phyloP scores from a whole-genome alignment of 169 alveolate genomes.

The Theileria luwenshuni region DNA sequence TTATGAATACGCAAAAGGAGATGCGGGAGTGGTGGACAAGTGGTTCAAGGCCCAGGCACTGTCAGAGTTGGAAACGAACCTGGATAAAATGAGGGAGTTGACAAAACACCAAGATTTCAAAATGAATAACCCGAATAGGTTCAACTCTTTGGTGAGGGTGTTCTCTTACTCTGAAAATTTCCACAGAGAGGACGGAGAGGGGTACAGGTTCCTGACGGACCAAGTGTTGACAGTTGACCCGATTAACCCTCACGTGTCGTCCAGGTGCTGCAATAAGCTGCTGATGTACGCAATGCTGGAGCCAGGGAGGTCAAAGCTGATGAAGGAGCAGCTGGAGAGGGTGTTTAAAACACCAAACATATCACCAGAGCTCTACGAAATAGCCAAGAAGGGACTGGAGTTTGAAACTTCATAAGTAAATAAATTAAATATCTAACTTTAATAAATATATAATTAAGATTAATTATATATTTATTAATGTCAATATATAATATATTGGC shows the following conservation, averaged over 20 bases:
- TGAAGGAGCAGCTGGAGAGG: conserved; percentile 69
- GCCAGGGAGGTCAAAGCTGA: conserved; percentile 61
- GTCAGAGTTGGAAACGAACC: conserved; percentile 65
- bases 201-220: conserved; percentile 82
- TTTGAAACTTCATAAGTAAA: not conserved
- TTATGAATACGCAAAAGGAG: conserved; percentile 61
- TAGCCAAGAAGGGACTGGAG: conserved; percentile 62
- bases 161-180: conserved; percentile 78
- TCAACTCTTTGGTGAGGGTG: conserved; percentile 76
- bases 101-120: conserved; percentile 67
- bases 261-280: conserved; percentile 71
- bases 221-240: conserved; percentile 74
- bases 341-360: conserved; percentile 59
- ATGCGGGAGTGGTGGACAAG: conserved; percentile 70
- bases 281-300: conserved; percentile 73
- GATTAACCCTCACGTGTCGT: conserved; percentile 79
- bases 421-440: not conserved
- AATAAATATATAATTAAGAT: not conserved
- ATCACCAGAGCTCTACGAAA: conserved; percentile 75
- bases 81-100: conserved; percentile 67
- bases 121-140: conserved; percentile 76
- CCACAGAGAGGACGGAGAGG: conserved; percentile 79
- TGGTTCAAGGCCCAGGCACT: conserved; percentile 78
- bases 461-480: too few species aligned
- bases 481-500: too few species aligned